Evolutionary conservation across 371 early-diverging fungal species (phyloP), one percentile per base, ranked within the genome.

Genomic region (Mucor irregularis): DNA sequence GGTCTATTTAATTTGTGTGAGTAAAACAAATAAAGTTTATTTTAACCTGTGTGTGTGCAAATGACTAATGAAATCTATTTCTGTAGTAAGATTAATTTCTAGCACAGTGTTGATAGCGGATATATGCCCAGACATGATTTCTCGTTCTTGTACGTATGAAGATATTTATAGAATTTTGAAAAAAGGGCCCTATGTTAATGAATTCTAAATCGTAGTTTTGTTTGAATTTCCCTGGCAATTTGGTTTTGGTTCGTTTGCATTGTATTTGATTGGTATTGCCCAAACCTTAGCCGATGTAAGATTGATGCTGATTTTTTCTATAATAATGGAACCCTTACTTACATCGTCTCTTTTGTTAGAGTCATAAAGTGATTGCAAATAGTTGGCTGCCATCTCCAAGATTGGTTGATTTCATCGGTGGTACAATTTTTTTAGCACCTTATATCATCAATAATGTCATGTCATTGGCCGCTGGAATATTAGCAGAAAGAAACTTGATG

Each of bases 341-440:
- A 46, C 30, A 26, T 2, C 19, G 26, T 5, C 10, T 5, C 5
- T 28, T 34, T 39, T 38, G 5, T 19, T 61, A 77, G 78, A 74
- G 72, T 42, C 78, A 77, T 34, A 65, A 61, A 61, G 67, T 68
- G 0, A 57, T 77, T 40, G 62, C 74, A 9, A 69, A 53, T 10
- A 72, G 70, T 26, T 77, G 78, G 78, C n/a, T 77, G 11, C 78
- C 78, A n/a, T 70, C 74, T 1, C 67, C 78, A 9, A 28, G 21
- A 22, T 9, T 68, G 25, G 78, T 74, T 5, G 74, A 77, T 50
- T 31, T 69, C 17, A 42, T 74, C 19, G 73, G 78, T 5, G 54
- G 66, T 22, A 61, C 62, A 4, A 55, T 72, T 22, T 50, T 77
- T 19, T 24, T 77, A 13, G 47, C 64, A 16, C 78, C 78, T 4